Evolutionary conservation across 441 rosid species (phyloP).

Genomic region (Populus trichocarpa): DNA sequence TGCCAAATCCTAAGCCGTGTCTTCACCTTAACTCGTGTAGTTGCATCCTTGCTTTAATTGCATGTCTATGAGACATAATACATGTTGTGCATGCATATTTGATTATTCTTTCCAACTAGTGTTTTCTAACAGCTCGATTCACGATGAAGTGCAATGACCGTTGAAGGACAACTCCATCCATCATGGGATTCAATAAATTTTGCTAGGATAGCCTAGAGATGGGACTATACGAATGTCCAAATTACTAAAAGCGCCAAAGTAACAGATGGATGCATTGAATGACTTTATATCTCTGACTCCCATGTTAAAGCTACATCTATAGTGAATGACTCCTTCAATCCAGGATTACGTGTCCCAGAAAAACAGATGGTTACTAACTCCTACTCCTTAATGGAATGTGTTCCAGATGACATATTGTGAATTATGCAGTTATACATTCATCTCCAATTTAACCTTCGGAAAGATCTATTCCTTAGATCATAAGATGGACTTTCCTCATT

Average conservation of each 20-base stretch:
- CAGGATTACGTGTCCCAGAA: too few species aligned
- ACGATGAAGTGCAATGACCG: background rate
- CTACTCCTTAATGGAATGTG: too few species aligned
- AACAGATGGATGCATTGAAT: background rate
- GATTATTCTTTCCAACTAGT: background rate
- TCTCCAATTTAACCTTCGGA: background rate
- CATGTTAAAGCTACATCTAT: too few species aligned
- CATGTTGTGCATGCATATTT: background rate
- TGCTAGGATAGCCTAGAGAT: background rate
- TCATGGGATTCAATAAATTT: background rate
- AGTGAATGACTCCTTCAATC: too few species aligned
- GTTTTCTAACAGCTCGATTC: too few species aligned
- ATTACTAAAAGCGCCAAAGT: background rate
- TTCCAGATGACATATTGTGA: background rate
- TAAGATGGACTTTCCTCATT: background rate
- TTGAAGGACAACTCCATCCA: background rate
- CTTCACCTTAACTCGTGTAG: background rate
- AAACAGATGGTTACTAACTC: too few species aligned
- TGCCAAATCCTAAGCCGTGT: background rate
- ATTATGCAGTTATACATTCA: background rate
- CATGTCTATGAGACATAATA: background rate
- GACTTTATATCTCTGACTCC: too few species aligned
- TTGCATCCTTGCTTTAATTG: background rate
- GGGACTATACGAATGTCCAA: background rate
- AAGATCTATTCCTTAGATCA: background rate